Evolutionary conservation across 306 rosid species (phyloP), one percentile per base, ranked within the genome.

Genomic region (Rosa multiflora): DNA sequence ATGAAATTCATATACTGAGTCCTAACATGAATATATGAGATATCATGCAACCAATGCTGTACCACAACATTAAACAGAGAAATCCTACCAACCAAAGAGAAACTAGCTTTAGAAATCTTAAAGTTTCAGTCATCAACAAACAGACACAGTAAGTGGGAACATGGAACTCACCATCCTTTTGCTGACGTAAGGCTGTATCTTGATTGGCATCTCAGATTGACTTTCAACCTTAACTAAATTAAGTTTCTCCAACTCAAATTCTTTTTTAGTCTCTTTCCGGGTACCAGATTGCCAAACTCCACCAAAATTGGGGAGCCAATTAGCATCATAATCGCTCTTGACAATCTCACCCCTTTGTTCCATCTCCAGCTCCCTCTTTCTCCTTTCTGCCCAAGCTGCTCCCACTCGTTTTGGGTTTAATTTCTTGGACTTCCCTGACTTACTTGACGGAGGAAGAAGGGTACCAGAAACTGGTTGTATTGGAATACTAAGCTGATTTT

Each of bases 281-380:
- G 86, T 95, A 82, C 99, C 99, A 66, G 98, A 91, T 85, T 93
- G 99, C 99, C 99, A 95, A 66, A 95, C 97, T 76, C 99, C 85
- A 69, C 99, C 98, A 83, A 93, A 91, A 84, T 95, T 90, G 78
- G 99, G 96, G 86, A 95, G 96, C 98, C 98, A 95, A 83, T 88
- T 89, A 70, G 88, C 86, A 82, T 87, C 91, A 61, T 76, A 86
- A 21, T 85, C 86, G 18, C 72, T 84, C 82, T 76, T 85, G 79
- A 87, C 89, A 82, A 74, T 72, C 85, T 86, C 97, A 77, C 99
- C 98, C 80, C 99, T 90, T 85, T 79, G 93, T 82, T 95, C 96
- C 98, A 85, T 92, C 85, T 93, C 98, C 82, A 91, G 55, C 85
- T 93, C 98, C 81, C 87, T 83, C 89, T 90, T 90, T 80, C 98